Evolutionary conservation across 1,139 yeast species (phyloP).

Genomic region (Meyerozyma carpophila): DNA sequence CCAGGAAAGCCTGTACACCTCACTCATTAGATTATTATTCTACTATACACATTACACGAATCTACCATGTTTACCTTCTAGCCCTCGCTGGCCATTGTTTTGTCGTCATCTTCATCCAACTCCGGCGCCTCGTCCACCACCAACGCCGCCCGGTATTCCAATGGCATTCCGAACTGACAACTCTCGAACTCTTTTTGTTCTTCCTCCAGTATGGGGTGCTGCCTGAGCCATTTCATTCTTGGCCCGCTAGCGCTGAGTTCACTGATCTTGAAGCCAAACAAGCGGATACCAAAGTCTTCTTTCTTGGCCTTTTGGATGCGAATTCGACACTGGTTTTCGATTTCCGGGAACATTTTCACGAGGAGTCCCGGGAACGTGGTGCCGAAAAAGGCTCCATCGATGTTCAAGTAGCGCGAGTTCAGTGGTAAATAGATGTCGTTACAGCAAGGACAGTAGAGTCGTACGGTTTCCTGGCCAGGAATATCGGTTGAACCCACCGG

Average conservation of each 20-base stretch:
- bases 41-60: slow-evolving; percentile 3
- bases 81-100: slow-evolving; percentile 44
- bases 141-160: slow-evolving; percentile 5
- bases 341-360: slow-evolving; percentile 83
- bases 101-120: slow-evolving; percentile 30
- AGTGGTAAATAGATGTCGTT: slow-evolving; percentile 85
- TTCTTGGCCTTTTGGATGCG: slow-evolving; percentile 49
- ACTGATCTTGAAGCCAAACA: slow-evolving; percentile 83
- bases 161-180: slow-evolving; percentile 59
- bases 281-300: slow-evolving; percentile 59
- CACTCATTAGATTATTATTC: slow-evolving; percentile 38
- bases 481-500: slow-evolving; percentile 92
- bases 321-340: slow-evolving; percentile 51
- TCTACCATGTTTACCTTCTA: background rate
- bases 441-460: slow-evolving; percentile 92
- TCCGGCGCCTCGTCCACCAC: slow-evolving; percentile 21
- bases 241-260: slow-evolving; percentile 80
- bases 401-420: slow-evolving; percentile 74
- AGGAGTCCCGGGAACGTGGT: slow-evolving; percentile 92
- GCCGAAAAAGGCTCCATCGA: slow-evolving; percentile 97
- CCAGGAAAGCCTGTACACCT: slow-evolving; percentile 61
- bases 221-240: slow-evolving; percentile 91
- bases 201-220: slow-evolving; percentile 55
- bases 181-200: slow-evolving; percentile 55
- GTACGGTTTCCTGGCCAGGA: slow-evolving; percentile 87